phyloP scores from a whole-genome alignment of 2,329 filamentous ascomycete genomes.

The Fusarium succisae region DNA sequence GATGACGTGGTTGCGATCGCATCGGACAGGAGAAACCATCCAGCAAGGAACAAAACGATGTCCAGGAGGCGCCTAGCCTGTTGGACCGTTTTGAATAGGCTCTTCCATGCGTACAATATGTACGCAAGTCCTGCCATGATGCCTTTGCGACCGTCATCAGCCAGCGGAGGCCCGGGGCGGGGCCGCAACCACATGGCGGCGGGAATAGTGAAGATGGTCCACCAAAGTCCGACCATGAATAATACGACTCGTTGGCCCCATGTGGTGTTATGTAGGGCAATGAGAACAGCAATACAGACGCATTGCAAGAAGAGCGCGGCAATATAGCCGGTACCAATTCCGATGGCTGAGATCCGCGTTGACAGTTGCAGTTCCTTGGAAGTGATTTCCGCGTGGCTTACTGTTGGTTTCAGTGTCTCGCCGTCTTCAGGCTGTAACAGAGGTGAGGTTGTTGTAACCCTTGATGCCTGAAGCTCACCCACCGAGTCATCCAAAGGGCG shows the following conservation, averaged over 20 bases:
- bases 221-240: constrained; percentile 89
- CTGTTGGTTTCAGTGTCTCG: constrained; percentile 49
- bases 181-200: constrained; percentile 87
- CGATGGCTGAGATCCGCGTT: constrained; percentile 89
- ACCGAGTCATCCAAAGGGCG: constrained; percentile 48
- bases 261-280: constrained; percentile 77
- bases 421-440: constrained; percentile 56
- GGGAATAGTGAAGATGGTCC: constrained; percentile 90
- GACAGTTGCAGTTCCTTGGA: constrained; percentile 79
- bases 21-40: constrained; percentile 95
- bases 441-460: constrained; percentile 57
- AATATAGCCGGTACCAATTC: constrained; percentile 93
- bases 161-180: constrained; percentile 85
- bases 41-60: constrained; percentile 80
- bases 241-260: constrained; percentile 89
- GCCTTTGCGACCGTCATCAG: constrained; percentile 52
- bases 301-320: constrained; percentile 88
- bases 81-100: constrained; percentile 80
- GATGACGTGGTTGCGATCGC: constrained; percentile 94
- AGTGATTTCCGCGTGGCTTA: constrained; percentile 62
- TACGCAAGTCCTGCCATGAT: constrained; percentile 70
- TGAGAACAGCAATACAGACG: constrained; percentile 79
- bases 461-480: constrained; percentile 41
- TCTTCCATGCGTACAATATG: constrained; percentile 84
- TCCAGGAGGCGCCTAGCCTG: constrained; percentile 78